phyloP scores from a whole-genome alignment of 768 basidiomycete species.

The Strobilomyces echinocephalus region DNA sequence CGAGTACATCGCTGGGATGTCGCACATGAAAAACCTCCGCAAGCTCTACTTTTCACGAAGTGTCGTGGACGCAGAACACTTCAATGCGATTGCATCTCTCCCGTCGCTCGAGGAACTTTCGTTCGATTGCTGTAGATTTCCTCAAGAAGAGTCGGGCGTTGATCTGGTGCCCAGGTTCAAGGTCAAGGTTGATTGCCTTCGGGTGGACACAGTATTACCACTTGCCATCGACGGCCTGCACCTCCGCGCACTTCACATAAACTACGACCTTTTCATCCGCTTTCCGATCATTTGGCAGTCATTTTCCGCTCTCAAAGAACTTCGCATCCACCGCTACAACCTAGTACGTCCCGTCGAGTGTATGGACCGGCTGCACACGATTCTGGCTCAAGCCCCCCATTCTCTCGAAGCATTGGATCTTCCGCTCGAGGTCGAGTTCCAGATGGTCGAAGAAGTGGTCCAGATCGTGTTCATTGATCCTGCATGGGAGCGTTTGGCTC shows the following conservation, averaged over 20 bases:
- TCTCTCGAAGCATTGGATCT: slow-evolving; percentile 1
- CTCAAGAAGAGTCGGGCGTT: background rate
- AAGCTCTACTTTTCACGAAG: slow-evolving; percentile 8
- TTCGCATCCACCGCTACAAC: background rate
- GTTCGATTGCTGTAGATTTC: slow-evolving; percentile 6
- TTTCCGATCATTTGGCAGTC: background rate
- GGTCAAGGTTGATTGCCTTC: slow-evolving; percentile 7
- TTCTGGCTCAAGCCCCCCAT: background rate
- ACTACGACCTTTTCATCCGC: background rate
- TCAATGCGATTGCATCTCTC: slow-evolving; percentile 11
- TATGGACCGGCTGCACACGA: background rate
- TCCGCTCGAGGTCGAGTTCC: background rate
- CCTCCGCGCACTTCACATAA: background rate
- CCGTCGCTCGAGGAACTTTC: slow-evolving; percentile 13
- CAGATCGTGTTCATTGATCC: background rate
- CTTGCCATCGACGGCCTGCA: background rate
- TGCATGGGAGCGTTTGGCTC: background rate
- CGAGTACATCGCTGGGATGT: slow-evolving; percentile 11
- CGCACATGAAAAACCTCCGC: slow-evolving; percentile 17
- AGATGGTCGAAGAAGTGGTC: background rate
- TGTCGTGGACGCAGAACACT: slow-evolving; percentile 11
- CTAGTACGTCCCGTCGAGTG: too few relatives aligned
- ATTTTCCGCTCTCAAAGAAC: slow-evolving; percentile 1
- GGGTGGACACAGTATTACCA: background rate
- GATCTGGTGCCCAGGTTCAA: slow-evolving; percentile 1